A percentile compares a stretch with the other conserved stretches of the same genome.
Conservation (phyloP, 345 rosid genomes). For the Zanthoxylum bungeanum region DNA sequence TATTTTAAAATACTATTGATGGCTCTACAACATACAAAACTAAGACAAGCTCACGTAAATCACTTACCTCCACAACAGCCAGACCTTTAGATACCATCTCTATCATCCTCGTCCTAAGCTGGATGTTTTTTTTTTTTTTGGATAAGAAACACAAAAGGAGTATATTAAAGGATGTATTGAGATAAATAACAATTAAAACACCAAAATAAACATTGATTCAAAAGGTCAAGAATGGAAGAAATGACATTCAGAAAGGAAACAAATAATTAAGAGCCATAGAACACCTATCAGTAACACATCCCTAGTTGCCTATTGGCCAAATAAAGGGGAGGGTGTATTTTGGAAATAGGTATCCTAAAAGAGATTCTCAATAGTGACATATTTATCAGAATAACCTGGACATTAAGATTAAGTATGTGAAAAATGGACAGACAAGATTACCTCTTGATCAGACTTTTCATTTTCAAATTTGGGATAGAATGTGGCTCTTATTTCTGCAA, state of each 20-base stretch:
- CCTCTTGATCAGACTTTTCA: conserved; percentile 99
- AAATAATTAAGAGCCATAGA: background rate
- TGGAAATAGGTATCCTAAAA: background rate
- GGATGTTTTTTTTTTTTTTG: too few species aligned
- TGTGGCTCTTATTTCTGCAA: conserved; percentile 86
- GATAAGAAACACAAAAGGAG: too few species aligned
- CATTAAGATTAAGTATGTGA: background rate
- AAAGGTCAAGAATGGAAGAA: background rate
- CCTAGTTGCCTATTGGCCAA: background rate
- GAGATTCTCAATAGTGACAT: background rate
- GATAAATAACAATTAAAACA: conserved; percentile 1
- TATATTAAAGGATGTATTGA: too few species aligned
- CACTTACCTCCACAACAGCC: conserved; percentile 80
- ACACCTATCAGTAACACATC: background rate
- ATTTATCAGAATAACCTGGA: background rate
- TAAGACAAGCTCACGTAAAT: background rate
- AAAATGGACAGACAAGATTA: conserved; percentile 15
- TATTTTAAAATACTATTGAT: too few species aligned
- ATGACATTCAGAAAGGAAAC: background rate
- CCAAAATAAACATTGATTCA: background rate
- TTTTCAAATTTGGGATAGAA: conserved; percentile 98
- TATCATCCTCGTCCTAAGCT: conserved; percentile 85
- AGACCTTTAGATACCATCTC: conserved; percentile 87
- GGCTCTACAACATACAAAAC: background rate
- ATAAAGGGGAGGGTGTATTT: background rate